Evolutionary conservation across 257 asterid genomes (phyloP).

Genomic region (Fraxinus cuspidata): DNA sequence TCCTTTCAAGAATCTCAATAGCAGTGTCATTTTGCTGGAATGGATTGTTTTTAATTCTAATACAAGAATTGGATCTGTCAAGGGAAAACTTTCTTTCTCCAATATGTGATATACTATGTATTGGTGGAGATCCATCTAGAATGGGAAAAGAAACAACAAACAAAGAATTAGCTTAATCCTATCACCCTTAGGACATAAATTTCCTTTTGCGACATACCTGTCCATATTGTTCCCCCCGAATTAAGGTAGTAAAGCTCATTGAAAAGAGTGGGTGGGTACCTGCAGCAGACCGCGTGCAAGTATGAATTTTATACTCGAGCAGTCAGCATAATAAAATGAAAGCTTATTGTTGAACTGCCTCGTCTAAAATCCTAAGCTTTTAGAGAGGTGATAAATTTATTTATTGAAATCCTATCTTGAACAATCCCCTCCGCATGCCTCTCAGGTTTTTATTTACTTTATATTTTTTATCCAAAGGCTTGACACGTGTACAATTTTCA

Average conservation of each 20-base stretch:
- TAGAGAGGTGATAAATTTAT: not conserved
- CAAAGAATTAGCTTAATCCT: slow-evolving; percentile 7
- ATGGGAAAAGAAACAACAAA: slow-evolving; percentile 8
- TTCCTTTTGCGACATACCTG: slow-evolving; percentile 53
- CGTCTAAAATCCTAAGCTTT: not conserved
- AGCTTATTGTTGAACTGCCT: not conserved
- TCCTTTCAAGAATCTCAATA: slow-evolving; percentile 68
- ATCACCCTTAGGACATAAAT: slow-evolving; percentile 21
- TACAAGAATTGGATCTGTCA: slow-evolving; percentile 43
- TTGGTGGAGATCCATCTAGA: slow-evolving; percentile 84
- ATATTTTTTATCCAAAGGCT: not conserved
- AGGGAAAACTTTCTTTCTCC: slow-evolving; percentile 63
- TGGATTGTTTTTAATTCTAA: slow-evolving; percentile 17
- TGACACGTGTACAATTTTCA: not conserved
- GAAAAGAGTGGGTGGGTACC: slow-evolving; percentile 93
- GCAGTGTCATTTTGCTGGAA: slow-evolving; percentile 64
- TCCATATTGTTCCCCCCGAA: slow-evolving; percentile 96
- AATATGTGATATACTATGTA: slow-evolving; percentile 57
- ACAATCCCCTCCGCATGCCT: not conserved
- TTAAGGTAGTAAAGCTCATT: slow-evolving; percentile 94
- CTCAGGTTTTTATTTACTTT: not conserved
- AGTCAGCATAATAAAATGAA: slow-evolving; percentile 25
- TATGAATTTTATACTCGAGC: slow-evolving; percentile 24
- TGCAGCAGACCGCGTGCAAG: slow-evolving; percentile 37
- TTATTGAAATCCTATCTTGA: not conserved